Percentiles rank a stretch among this genome's conserved stretches.
phyloP scores from a whole-genome alignment of 2,329 filamentous ascomycete genomes.

The Penicillium italicum region DNA sequence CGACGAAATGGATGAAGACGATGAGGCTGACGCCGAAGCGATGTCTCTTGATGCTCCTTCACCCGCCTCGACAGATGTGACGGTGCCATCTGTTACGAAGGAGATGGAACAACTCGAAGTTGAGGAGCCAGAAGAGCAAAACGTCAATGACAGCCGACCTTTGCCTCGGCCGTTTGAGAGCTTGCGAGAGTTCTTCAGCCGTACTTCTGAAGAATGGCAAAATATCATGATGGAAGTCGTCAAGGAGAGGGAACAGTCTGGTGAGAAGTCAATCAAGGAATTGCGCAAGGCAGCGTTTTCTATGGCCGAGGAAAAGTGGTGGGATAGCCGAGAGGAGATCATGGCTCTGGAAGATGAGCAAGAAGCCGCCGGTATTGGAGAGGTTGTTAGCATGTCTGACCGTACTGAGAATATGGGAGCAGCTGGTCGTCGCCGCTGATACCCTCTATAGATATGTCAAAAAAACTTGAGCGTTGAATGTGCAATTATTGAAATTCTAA shows the following conservation, averaged over 20 bases:
- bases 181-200: conserved; percentile 84
- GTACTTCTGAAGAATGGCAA: conserved; percentile 88
- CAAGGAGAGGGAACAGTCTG: conserved; percentile 58
- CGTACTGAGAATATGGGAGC: conserved; percentile 54
- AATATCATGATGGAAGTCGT: conserved; percentile 74
- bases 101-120: conserved; percentile 39
- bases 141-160: conserved; percentile 70
- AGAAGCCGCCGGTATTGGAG: conserved; percentile 89
- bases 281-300: conserved; percentile 88
- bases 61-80: conserved; percentile 36
- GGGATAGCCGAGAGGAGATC: conserved; percentile 95
- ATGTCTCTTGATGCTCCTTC: conserved; percentile 39
- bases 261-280: conserved; percentile 73
- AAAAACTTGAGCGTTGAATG: not conserved
- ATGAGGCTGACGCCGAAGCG: conserved; percentile 39
- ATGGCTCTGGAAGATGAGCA: conserved; percentile 90
- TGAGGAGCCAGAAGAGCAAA: conserved; percentile 38
- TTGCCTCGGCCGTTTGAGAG: conserved; percentile 81
- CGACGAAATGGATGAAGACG: conserved; percentile 41
- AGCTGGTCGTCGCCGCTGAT: conserved; percentile 45
- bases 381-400: conserved; percentile 84
- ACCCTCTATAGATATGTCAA: not conserved
- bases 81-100: conserved; percentile 35
- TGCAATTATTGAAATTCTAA: not conserved
- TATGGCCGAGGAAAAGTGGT: conserved; percentile 94